Base-by-base conservation (phyloP, 2,329 filamentous ascomycete genomes). In the Fusarium sp. region DNA sequence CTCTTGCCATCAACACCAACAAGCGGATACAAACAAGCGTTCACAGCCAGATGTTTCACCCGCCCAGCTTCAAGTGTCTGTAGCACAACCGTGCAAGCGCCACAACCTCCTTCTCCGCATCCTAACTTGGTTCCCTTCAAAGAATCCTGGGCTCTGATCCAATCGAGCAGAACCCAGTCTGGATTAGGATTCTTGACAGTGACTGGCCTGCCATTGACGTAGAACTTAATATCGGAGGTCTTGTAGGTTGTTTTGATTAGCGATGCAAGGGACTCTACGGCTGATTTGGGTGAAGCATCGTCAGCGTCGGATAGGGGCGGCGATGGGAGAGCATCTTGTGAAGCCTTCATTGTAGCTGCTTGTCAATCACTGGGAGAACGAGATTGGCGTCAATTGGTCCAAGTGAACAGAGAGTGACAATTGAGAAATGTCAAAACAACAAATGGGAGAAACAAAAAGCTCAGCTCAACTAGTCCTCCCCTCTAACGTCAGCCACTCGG, bases 1-100 rank as follows among this genome's bases (percentile, higher is more conserved):
- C 55, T 58, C 26, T 58, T 58, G 10, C 55, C 55, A 53, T 58
- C 55, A n/a, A 58, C 45, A 2, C 55, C 55, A 53, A 58, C 55
- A 13, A 58, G 55, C 13, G 55, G 55, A 14, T 58, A 58, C 7
- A 53, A 13, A 26, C 55, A 58, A 15, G 55, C 55, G n/a, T 58
- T 58, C 1, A 58, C 55, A 3, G 55, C 55, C 18, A 58, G 26
- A 12, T 58, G 55, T 7, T 7, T 58, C 0, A 58, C 45, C 0
- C n/a, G 26, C 2, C 55, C 45, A n/a, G 6, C 1, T 14, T 58
- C 44, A 5, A 40, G 8, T 1, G 45, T 58, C 55, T 58, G 55
- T 9, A 58, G n/a, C 1, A 58, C 55, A 9, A 58, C 45, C 26
- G 55, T 58, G 4, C 55, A 58, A 2, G 55, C 55, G 15, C 55